These are phyloP conservation scores for Fonsecaea erecta DNA, from an alignment of 2,329 filamentous ascomycete genomes.

Conservation along the genomic window DNA sequence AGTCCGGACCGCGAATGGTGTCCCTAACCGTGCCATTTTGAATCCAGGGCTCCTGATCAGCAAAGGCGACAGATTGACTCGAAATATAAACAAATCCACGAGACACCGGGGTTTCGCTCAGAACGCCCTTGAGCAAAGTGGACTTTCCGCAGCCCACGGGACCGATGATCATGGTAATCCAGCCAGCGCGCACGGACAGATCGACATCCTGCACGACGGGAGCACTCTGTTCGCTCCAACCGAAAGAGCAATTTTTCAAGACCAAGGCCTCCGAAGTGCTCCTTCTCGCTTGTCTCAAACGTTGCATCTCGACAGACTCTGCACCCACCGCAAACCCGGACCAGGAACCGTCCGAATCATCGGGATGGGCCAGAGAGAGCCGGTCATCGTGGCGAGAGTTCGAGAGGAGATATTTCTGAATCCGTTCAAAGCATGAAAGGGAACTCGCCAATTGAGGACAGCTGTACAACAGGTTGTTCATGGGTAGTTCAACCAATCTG, in stretches of 20 bases:
- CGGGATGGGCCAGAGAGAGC: constrained; percentile 15
- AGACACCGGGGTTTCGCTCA: constrained; percentile 32
- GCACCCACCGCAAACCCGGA: not conserved
- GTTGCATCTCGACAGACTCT: constrained; percentile 22
- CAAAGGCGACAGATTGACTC: constrained; percentile 30
- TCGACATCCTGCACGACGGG: constrained; percentile 41
- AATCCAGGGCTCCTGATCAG: constrained; percentile 36
- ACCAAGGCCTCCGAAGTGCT: constrained; percentile 17
- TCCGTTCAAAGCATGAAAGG: constrained; percentile 33
- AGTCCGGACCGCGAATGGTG: constrained; percentile 36
- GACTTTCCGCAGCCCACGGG: constrained; percentile 39
- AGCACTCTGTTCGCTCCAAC: constrained; percentile 52
- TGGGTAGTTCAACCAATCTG: constrained; percentile 20
- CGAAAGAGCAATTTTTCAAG: constrained; percentile 53
- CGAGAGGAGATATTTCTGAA: constrained; percentile 32
- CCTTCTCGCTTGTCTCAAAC: not conserved
- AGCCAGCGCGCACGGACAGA: constrained; percentile 27
- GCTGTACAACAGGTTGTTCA: constrained; percentile 16
- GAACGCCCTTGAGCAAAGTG: constrained; percentile 34
- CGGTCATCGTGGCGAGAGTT: constrained; percentile 26
- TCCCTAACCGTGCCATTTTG: constrained; percentile 34
- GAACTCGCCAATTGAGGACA: constrained; percentile 28
- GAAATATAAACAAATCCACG: constrained; percentile 30
- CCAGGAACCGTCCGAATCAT: constrained; percentile 7
- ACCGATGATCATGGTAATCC: constrained; percentile 39